These are phyloP conservation scores for Polysphondylium violaceum DNA, from an alignment of 78 protist genomes.

Conservation along the genomic window DNA sequence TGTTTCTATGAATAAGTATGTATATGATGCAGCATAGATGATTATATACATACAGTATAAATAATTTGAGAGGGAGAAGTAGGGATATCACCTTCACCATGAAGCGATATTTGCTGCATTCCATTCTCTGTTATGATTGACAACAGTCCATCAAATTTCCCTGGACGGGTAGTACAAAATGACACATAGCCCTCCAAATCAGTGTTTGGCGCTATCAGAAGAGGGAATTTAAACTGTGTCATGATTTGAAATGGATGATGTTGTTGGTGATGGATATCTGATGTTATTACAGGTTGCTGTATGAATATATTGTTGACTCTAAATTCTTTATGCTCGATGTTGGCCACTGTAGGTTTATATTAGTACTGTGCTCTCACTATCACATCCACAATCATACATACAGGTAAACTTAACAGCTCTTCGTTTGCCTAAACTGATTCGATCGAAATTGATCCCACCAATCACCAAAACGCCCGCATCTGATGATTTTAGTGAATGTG, in stretches of 20 bases:
- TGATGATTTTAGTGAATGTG: conserved; percentile 37
- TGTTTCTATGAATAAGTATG: not conserved
- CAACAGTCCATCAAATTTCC: conserved; percentile 51
- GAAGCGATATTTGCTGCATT: conserved; percentile 56
- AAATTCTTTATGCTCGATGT: conserved; percentile 21
- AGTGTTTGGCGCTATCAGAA: conserved; percentile 14
- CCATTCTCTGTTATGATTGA: conserved; percentile 25
- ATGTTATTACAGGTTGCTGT: conserved; percentile 37
- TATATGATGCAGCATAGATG: not conserved
- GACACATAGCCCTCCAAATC: conserved; percentile 66
- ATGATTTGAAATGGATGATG: conserved; percentile 42
- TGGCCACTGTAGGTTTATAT: conserved; percentile 29
- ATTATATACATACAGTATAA: not conserved
- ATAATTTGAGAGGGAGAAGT: conserved; percentile 66
- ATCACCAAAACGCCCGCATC: conserved; percentile 48
- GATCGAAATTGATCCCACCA: conserved; percentile 62
- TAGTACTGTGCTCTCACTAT: not conserved
- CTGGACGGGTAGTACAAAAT: conserved; percentile 41
- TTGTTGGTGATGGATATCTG: not conserved
- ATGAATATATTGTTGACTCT: conserved; percentile 30
- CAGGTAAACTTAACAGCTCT: conserved; percentile 55
- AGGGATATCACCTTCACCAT: conserved; percentile 74
- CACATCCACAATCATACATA: not conserved
- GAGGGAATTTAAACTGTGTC: conserved; percentile 19
- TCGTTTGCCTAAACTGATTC: conserved; percentile 43